Evolutionary conservation across 2,329 filamentous ascomycete genomes (phyloP).

Genomic region (Aspergillus udagawae): DNA sequence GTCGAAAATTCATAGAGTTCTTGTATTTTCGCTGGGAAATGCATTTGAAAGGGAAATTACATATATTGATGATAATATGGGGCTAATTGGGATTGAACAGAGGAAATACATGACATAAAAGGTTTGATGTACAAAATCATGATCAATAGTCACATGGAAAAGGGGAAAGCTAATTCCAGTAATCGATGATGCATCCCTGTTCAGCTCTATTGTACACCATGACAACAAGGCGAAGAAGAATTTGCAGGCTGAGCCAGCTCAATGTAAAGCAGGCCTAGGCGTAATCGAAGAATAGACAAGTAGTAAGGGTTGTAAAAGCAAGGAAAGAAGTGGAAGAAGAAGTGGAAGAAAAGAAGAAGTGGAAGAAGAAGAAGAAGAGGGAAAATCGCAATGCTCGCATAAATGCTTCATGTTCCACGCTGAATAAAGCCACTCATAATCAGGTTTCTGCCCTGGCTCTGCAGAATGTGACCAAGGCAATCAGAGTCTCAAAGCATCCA

Average conservation of each 20-base stretch:
- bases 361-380: conserved; percentile 10
- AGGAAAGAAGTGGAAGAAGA: conserved; percentile 8
- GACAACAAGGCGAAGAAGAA: conserved; percentile 15
- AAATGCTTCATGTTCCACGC: conserved; percentile 23
- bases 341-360: too few relatives aligned
- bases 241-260: conserved; percentile 18
- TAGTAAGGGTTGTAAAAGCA: not conserved
- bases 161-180: conserved; percentile 1
- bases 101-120: conserved; percentile 4
- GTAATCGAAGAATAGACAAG: conserved; percentile 8
- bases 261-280: conserved; percentile 15
- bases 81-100: not conserved
- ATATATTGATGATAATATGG: not conserved
- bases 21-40: not conserved
- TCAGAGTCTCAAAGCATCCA: conserved; percentile 78
- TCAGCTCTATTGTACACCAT: conserved; percentile 28
- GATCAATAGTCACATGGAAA: conserved; percentile 6
- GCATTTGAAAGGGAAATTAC: not conserved
- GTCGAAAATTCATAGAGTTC: not conserved
- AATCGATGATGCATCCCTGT: conserved; percentile 13
- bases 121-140: conserved; percentile 13
- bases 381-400: conserved; percentile 14
- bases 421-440: conserved; percentile 15
- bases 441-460: conserved; percentile 14
- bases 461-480: conserved; percentile 3